These are phyloP conservation scores for Trichoderma cornu-damae DNA, from an alignment of 2,329 filamentous ascomycete genomes.

Conservation along the genomic window DNA sequence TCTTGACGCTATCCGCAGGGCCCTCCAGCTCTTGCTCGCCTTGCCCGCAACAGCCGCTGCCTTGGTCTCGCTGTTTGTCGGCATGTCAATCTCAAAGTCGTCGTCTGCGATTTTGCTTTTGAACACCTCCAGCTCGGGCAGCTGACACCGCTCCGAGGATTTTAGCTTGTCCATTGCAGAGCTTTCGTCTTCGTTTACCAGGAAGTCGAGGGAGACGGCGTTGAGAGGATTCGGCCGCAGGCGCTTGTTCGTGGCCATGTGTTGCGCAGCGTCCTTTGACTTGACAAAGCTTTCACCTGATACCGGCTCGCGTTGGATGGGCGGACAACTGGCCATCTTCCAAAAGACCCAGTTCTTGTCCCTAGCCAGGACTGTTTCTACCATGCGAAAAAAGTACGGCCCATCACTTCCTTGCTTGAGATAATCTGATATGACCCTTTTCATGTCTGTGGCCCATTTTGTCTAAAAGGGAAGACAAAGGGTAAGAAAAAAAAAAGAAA, in stretches of 20 bases:
- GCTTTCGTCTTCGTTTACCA: conserved; percentile 58
- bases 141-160: conserved; percentile 55
- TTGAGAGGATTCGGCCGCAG: conserved; percentile 64
- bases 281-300: conserved; percentile 62
- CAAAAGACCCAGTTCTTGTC: conserved; percentile 99
- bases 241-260: conserved; percentile 65
- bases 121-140: conserved; percentile 67
- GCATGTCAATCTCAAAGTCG: conserved; percentile 83
- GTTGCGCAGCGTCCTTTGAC: conserved; percentile 61
- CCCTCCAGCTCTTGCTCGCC: conserved; percentile 85
- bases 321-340: conserved; percentile 91
- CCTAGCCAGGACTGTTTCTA: conserved; percentile 88
- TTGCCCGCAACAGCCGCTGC: conserved; percentile 61
- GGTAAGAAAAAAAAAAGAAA: too few relatives aligned
- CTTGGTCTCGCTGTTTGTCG: conserved; percentile 56
- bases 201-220: conserved; percentile 70
- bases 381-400: conserved; percentile 91
- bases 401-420: conserved; percentile 76
- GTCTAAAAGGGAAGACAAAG: too few relatives aligned
- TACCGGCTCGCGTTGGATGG: conserved; percentile 73
- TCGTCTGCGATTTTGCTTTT: conserved; percentile 69
- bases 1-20: conserved; percentile 72
- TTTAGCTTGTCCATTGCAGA: conserved; percentile 66
- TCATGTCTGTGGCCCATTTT: conserved; percentile 79
- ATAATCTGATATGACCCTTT: conserved; percentile 73